phyloP scores from a whole-genome alignment of 108 stramenopile genomes.

The Heterococcus sp. region DNA sequence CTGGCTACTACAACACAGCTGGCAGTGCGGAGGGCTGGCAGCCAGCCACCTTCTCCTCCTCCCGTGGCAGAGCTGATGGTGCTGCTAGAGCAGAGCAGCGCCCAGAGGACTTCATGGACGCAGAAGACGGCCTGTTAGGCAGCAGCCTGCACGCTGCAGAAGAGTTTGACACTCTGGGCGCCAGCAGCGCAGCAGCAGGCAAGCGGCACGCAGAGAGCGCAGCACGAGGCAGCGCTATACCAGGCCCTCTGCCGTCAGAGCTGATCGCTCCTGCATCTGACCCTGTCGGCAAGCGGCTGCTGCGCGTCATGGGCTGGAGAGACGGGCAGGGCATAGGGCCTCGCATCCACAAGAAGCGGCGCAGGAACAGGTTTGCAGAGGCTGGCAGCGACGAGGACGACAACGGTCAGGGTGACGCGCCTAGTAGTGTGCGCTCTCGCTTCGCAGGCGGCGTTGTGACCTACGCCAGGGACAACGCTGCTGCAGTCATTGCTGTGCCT shows the following conservation, averaged over 20 bases:
- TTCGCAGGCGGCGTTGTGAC: constrained; percentile 12
- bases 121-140: constrained; percentile 57
- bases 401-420: not conserved
- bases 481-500: not conserved
- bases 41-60: constrained; percentile 54
- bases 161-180: not conserved
- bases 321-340: constrained; percentile 52
- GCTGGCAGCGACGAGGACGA: not conserved
- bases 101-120: constrained; percentile 59
- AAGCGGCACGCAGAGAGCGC: constrained; percentile 21
- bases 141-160: constrained; percentile 9
- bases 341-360: constrained; percentile 30
- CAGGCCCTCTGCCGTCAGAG: constrained; percentile 42
- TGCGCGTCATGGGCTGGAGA: constrained; percentile 53
- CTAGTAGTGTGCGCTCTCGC: not conserved
- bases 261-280: constrained; percentile 30
- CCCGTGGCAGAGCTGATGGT: constrained; percentile 34
- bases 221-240: constrained; percentile 43
- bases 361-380: not conserved
- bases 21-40: constrained; percentile 76
- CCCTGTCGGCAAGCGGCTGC: constrained; percentile 48
- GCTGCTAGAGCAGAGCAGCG: constrained; percentile 16
- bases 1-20: constrained; percentile 76
- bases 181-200: not conserved
- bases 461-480: constrained; percentile 17